Evolutionary conservation across 1,284 basidiomycete species (phyloP).

Genomic region (Hortiboletus rubellus): DNA sequence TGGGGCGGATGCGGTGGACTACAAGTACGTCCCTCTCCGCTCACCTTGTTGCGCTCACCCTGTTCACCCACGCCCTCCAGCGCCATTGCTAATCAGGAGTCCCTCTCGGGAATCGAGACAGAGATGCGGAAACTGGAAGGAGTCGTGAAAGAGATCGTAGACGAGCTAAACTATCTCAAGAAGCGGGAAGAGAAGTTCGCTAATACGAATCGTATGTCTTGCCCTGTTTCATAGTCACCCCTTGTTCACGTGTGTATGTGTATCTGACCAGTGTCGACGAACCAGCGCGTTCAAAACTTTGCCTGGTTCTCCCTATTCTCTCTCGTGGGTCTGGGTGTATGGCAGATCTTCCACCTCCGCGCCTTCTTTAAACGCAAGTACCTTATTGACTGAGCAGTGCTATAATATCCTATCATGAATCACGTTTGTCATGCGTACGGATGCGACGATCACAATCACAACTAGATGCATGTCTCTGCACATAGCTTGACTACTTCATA

Average conservation of each 20-base stretch:
- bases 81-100: slow-evolving; percentile 98
- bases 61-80: slow-evolving; percentile 40
- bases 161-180: slow-evolving; percentile 94
- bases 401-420: slow-evolving; percentile 10
- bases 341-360: slow-evolving; percentile 94
- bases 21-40: slow-evolving; percentile 68
- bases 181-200: slow-evolving; percentile 86
- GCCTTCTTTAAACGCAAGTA: slow-evolving; percentile 98
- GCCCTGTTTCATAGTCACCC: not conserved
- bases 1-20: slow-evolving; percentile 97
- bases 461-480: not conserved
- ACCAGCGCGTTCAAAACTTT: slow-evolving; percentile 89
- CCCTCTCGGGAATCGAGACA: slow-evolving; percentile 91
- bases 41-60: not conserved
- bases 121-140: slow-evolving; percentile 99
- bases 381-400: slow-evolving; percentile 75
- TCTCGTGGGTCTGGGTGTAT: slow-evolving; percentile 82
- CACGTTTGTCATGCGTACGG: slow-evolving; percentile 2
- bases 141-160: slow-evolving; percentile 90
- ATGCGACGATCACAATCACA: not conserved
- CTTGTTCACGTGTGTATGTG: slow-evolving; percentile 1
- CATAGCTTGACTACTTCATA: not conserved
- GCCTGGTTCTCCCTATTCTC: slow-evolving; percentile 85
- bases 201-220: slow-evolving; percentile 82
- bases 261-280: slow-evolving; percentile 76